These are phyloP conservation scores for Boletus reticuloceps DNA, from an alignment of 768 basidiomycete genomes.

Conservation along the genomic window DNA sequence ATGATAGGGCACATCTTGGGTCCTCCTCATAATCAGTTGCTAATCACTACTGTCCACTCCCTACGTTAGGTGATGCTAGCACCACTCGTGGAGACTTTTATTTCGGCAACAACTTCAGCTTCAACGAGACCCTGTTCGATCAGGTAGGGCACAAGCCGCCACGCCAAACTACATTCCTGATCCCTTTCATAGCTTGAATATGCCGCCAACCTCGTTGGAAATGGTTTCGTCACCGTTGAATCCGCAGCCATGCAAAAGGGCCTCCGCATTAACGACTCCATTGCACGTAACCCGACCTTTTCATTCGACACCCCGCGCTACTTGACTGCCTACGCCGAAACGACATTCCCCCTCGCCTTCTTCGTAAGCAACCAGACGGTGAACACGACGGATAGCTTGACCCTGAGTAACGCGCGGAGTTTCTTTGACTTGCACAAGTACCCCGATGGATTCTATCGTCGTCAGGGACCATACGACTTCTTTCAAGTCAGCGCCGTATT, in stretches of 20 bases:
- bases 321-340: constrained; percentile 21
- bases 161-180: not conserved
- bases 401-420: constrained; percentile 17
- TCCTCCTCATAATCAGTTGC: not conserved
- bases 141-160: not conserved
- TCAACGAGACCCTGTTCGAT: constrained; percentile 27
- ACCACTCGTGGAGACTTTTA: constrained; percentile 25
- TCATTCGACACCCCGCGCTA: constrained; percentile 20
- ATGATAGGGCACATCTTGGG: too few species aligned
- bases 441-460: constrained; percentile 19
- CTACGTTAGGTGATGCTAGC: constrained; percentile 21
- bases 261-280: constrained; percentile 25
- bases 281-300: constrained; percentile 23
- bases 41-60: not conserved
- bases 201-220: constrained; percentile 20
- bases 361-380: constrained; percentile 23
- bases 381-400: constrained; percentile 13
- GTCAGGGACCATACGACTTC: constrained; percentile 13
- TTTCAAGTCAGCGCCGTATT: not conserved
- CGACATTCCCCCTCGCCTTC: constrained; percentile 25
- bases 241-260: constrained; percentile 20
- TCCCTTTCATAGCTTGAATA: constrained; percentile 7
- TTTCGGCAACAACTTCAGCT: constrained; percentile 24
- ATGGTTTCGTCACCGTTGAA: constrained; percentile 19
- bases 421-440: constrained; percentile 19